Evolutionary conservation across 2,329 filamentous ascomycete genomes (phyloP), one percentile per base, ranked within the genome.

Genomic region (Sporothrix pseudoabietina): DNA sequence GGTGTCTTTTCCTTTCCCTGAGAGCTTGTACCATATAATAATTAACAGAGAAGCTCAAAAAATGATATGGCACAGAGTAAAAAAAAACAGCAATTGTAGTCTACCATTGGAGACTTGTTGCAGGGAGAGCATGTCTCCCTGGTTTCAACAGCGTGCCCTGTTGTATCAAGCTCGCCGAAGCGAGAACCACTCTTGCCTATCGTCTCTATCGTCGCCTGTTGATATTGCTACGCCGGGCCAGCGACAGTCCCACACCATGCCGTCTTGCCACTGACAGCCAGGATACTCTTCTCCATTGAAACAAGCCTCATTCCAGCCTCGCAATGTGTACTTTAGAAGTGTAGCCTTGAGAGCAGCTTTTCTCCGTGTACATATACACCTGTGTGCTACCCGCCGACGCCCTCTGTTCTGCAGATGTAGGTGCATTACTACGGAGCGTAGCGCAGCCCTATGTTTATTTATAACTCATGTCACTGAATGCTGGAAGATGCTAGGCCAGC

Each of bases 151-250:
- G 14, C 22, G 3, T 22, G 9, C 55, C 39, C 49, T n/a, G 69
- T 49, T 61, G 69, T 41, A 61, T 47, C 61, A 59, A 59, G 52
- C 69, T 71, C 35, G 19, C 44, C 26, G 44, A 35, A 69, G 4
- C 26, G 26, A 52, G 22, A 47, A 6, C 26, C 47, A 22, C 10
- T n/a, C 2, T 41, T 39, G 52, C 1, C 10, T 9, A 30, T 47
- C 65, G 22, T 26, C n/a, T 30, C 30, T 30, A 59, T 8, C 12
- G 9, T 35, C 26, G 12, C n/a, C 19, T 59, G 30, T 19, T 59
- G 55, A 19, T 22, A 35, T 19, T 19, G 3, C 2, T 30, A 3
- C 9, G 16, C 2, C 14, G 19, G 6, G 3, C 14, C 44, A 49
- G 19, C 19, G 3, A 5, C 3, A 16, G 4, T 14, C 14, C 14